Evolutionary conservation across 495 filamentous ascomycete species (phyloP).

Genomic region (Tetracladium marchalianum): DNA sequence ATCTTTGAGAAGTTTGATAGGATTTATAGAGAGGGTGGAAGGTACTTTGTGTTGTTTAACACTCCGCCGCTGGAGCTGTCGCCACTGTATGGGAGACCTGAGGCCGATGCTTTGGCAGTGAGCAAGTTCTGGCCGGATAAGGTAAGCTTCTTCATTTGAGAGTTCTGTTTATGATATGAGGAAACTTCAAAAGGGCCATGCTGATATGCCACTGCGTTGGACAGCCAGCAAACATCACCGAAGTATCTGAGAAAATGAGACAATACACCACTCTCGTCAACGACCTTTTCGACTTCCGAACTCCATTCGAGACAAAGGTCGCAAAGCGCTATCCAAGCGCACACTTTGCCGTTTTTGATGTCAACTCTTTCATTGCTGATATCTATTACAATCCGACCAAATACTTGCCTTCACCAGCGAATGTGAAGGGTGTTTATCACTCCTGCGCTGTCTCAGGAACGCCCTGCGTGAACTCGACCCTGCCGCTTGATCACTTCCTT

Average conservation of each 20-base stretch:
- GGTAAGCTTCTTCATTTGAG: conserved; percentile 9
- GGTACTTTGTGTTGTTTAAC: conserved; percentile 62
- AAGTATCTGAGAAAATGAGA: conserved; percentile 47
- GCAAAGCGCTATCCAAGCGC: conserved; percentile 47
- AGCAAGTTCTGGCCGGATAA: conserved; percentile 53
- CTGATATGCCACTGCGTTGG: conserved; percentile 16
- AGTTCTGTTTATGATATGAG: neutral
- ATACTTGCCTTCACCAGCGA: conserved; percentile 54
- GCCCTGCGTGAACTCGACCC: conserved; percentile 20
- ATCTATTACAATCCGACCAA: conserved; percentile 47
- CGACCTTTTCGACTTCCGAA: conserved; percentile 49
- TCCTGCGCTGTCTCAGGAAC: conserved; percentile 34
- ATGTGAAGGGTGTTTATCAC: conserved; percentile 46
- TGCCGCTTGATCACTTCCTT: conserved; percentile 28
- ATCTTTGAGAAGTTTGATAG: conserved; percentile 46
- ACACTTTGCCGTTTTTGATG: conserved; percentile 53
- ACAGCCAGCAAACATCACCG: conserved; percentile 39
- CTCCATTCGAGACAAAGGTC: conserved; percentile 42
- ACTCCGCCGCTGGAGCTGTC: conserved; percentile 49
- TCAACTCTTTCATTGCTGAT: conserved; percentile 51
- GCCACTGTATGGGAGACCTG: conserved; percentile 46
- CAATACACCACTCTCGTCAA: conserved; percentile 52
- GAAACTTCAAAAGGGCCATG: neutral
- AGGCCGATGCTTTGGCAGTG: conserved; percentile 36
- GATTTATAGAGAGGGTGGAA: conserved; percentile 53